These are phyloP conservation scores for Starmerella khaoyaiensis DNA, from an alignment of 805 yeast genomes.

Conservation along the genomic window DNA sequence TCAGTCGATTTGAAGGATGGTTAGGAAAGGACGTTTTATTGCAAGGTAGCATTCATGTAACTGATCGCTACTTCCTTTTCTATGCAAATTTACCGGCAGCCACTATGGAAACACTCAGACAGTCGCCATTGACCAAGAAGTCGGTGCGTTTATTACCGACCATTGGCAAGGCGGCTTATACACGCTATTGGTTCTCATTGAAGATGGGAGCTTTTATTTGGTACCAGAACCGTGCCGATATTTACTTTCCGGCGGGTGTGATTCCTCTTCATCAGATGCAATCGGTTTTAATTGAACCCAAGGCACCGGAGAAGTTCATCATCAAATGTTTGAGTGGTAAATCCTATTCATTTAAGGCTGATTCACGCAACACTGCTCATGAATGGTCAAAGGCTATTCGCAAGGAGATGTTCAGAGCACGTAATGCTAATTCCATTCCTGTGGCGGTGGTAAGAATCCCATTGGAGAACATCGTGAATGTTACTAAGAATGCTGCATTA, in stretches of 20 bases:
- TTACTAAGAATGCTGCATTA: slow-evolving; percentile 43
- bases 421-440: slow-evolving; percentile 56
- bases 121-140: slow-evolving; percentile 39
- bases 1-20: slow-evolving; percentile 35
- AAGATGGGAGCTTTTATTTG: slow-evolving; percentile 55
- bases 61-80: slow-evolving; percentile 51
- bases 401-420: slow-evolving; percentile 61
- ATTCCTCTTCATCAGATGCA: slow-evolving; percentile 57
- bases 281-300: slow-evolving; percentile 39
- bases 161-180: slow-evolving; percentile 26
- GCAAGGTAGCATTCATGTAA: slow-evolving; percentile 75
- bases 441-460: slow-evolving; percentile 73
- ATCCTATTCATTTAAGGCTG: slow-evolving; percentile 57
- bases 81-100: slow-evolving; percentile 65
- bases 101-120: slow-evolving; percentile 31
- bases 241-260: slow-evolving; percentile 70
- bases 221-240: slow-evolving; percentile 57
- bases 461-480: slow-evolving; percentile 47
- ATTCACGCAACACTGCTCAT: slow-evolving; percentile 57
- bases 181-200: slow-evolving; percentile 70
- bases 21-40: slow-evolving; percentile 64
- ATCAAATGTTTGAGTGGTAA: slow-evolving; percentile 43
- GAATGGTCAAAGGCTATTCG: slow-evolving; percentile 68
- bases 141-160: slow-evolving; percentile 25
- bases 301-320: slow-evolving; percentile 38